Base-by-base conservation (phyloP, 495 filamentous ascomycete genomes). In the Aspergillus steynii region DNA sequence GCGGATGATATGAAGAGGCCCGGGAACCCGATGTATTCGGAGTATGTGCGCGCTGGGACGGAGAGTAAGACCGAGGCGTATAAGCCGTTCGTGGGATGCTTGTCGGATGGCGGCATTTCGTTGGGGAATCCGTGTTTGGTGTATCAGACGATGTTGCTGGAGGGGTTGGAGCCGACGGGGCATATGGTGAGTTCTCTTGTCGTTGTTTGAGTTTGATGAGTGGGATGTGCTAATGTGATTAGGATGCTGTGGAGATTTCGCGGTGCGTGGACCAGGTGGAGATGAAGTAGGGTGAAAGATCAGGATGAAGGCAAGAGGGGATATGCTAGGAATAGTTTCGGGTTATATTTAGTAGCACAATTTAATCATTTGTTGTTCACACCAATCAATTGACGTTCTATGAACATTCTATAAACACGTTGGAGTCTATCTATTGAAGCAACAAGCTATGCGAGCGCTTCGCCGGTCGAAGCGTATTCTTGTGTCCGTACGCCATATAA, bases 1-100 rank as follows among this genome's bases (percentile, higher is more conserved):
- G 88, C 87, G 0, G 88, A 91, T 67, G 88, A 91, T 68, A 82
- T 89, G 28, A 75, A 87, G 49, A 76, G 79, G 54, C 88, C 86
- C 1, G 86, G 86, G 2, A 88, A 87, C 59, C 87, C 86, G 4
- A 76, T 74, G 6, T 91, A 90, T 68, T 68, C 83, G 31, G 64
- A 65, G 15, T 68, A 68, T 50, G 60, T 68, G 6, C 49, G 66
- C 15, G 32, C 52, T 32, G 52, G 55, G 15, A 9, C 42, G 63
- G 49, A 45, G 29, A 1, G 61, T 46, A 66, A 66, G 54, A 25
- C 55, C 14, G 56, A 67, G 20, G 53, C 61, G 49, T 54, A 57
- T 29, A 57, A 69, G 59, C 79, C 68, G 9, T 31, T 50, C 20
- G 28, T 29, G 34, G 20, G 28, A n/a, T 56, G 32, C 25, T 29